Percentiles rank a stretch among this genome's conserved stretches.
phyloP scores from a whole-genome alignment of 768 basidiomycete species.

The Phaeolepiota aurea region DNA sequence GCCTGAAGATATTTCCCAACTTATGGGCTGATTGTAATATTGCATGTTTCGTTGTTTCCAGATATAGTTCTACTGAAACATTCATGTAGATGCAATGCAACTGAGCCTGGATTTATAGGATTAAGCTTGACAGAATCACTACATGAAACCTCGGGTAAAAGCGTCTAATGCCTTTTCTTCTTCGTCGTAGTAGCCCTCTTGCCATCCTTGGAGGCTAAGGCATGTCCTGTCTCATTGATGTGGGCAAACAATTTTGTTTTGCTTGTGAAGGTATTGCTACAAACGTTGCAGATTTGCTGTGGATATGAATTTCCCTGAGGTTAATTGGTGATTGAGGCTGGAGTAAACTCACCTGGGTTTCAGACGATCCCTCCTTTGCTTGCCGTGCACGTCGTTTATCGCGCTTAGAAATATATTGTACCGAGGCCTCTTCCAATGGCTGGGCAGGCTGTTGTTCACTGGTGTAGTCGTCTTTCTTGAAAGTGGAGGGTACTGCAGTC shows the following conservation, averaged over 20 bases:
- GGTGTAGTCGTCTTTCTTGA: neutral
- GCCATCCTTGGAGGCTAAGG: slow-evolving; percentile 32
- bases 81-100: neutral
- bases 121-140: too few species aligned
- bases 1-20: slow-evolving; percentile 82
- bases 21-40: slow-evolving; percentile 63
- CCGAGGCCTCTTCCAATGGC: neutral
- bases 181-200: slow-evolving; percentile 25
- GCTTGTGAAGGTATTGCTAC: slow-evolving; percentile 51
- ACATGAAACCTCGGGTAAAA: neutral
- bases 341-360: slow-evolving; percentile 16
- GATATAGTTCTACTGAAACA: neutral
- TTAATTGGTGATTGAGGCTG: slow-evolving; percentile 3
- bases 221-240: slow-evolving; percentile 65
- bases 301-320: neutral
- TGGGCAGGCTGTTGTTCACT: neutral
- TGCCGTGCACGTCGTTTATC: slow-evolving; percentile 78
- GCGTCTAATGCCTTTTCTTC: slow-evolving; percentile 23
- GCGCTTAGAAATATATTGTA: slow-evolving; percentile 45
- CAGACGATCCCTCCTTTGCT: slow-evolving; percentile 43
- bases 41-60: neutral
- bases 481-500: neutral
- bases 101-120: too few species aligned
- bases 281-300: slow-evolving; percentile 59
- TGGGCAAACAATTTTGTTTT: slow-evolving; percentile 72